Percentiles rank a stretch among this genome's conserved stretches.
Conservation (phyloP, 331 rosid genomes). For the Malus hybrid region DNA sequence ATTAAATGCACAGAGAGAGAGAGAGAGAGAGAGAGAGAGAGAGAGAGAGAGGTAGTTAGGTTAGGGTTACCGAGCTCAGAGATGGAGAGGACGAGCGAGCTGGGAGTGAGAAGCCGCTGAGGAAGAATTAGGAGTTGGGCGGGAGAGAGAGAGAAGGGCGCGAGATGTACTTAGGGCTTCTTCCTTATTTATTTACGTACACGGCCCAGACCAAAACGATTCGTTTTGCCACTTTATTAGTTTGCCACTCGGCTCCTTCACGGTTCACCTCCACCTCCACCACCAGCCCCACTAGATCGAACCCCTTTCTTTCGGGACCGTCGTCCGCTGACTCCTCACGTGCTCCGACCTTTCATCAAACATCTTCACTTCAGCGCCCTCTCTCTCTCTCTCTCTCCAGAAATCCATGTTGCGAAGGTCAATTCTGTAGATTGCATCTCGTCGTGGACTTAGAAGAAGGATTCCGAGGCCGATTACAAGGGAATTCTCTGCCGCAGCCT, state of each 20-base stretch:
- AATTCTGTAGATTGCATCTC: slow-evolving; percentile 54
- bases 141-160: neutral
- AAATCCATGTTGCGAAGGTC: slow-evolving; percentile 38
- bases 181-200: neutral
- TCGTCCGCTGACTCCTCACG: too few species aligned
- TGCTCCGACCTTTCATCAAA: neutral
- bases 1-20: neutral
- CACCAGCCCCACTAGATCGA: too few species aligned
- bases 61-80: neutral
- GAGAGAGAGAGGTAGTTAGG: too few species aligned
- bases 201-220: neutral
- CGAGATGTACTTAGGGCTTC: neutral
- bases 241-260: neutral
- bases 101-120: neutral
- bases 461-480: slow-evolving; percentile 45
- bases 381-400: neutral
- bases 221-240: neutral
- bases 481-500: slow-evolving; percentile 50
- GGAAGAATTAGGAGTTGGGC: neutral
- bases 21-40: too few species aligned
- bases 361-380: neutral
- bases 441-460: slow-evolving; percentile 34
- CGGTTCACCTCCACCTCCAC: neutral
- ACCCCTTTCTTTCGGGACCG: too few species aligned
- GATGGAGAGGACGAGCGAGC: neutral